Conservation (phyloP, 2,329 filamentous ascomycete species). For the Microthyrium microscopicum region DNA sequence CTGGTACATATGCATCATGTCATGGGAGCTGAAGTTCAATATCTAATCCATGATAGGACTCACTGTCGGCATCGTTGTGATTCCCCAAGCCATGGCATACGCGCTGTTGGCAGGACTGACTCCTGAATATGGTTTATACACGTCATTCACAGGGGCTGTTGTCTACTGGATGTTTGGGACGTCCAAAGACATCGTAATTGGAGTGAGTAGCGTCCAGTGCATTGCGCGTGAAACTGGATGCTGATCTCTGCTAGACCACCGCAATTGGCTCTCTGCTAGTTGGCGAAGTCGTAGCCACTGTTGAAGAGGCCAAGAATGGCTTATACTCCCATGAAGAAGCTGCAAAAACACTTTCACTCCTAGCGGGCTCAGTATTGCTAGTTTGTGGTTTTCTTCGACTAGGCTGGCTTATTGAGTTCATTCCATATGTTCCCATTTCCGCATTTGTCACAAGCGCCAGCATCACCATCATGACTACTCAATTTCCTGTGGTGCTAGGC, state of each 20-base stretch:
- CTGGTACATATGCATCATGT: too few relatives aligned
- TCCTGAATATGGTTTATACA: conserved; percentile 75
- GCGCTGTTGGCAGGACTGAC: conserved; percentile 63
- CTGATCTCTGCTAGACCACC: too few relatives aligned
- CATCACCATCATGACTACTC: conserved; percentile 71
- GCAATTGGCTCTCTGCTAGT: conserved; percentile 89
- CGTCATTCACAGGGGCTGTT: conserved; percentile 88
- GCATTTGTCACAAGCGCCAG: conserved; percentile 98
- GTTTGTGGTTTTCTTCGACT: conserved; percentile 64
- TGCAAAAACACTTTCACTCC: conserved; percentile 62
- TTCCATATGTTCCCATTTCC: conserved; percentile 76
- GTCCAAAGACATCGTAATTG: conserved; percentile 96
- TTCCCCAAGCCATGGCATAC: conserved; percentile 92
- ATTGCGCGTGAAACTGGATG: too few relatives aligned
- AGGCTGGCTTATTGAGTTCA: conserved; percentile 88
- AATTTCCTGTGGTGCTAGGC: conserved; percentile 69
- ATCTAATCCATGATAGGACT: conserved; percentile 33
- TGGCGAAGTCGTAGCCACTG: conserved; percentile 60
- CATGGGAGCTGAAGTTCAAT: background rate
- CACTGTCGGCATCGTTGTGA: conserved; percentile 62
- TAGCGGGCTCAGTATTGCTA: conserved; percentile 63
- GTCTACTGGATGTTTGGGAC: conserved; percentile 96
- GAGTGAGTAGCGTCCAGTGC: too few relatives aligned
- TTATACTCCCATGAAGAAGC: conserved; percentile 47
- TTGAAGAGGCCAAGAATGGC: conserved; percentile 36